Evolutionary conservation across 371 early-diverging fungal genomes (phyloP), one percentile per base, ranked within the genome.

Genomic region (Mucor lusitanicus): DNA sequence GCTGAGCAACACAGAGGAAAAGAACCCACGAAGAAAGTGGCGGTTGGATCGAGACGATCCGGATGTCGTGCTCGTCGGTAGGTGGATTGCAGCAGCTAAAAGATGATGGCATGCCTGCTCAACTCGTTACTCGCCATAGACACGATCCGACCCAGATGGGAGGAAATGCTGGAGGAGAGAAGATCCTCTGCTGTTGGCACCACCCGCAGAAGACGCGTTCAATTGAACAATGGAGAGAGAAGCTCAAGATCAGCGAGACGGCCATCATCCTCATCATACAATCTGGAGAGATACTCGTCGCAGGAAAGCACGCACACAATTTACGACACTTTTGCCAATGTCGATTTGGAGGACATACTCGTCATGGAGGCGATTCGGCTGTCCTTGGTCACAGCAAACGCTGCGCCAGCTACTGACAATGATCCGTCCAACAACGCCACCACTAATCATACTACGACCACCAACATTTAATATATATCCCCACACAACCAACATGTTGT

Each of bases 311-410:
- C 63, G 6, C 33, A 62, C 15, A 54, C 40, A 6, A 46, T 66
- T 11, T 66, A 66, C 50, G 71, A 66, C 59, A 61, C 59, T 40
- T 46, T 57, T 59, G 59, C 63, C 27, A 33, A 84, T 53, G 85
- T 79, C 13, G 90, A 93, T 63, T 63, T 95, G 27, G 95, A 94
- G 59, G 95, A 94, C 70, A 62, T 92, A 61, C 80, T 94, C 89
- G 72, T 95, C 2, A 88, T 92, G 86, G 94, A 94, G 72, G 95
- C 95, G 0, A 90, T 95, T 55, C 76, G 94, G 37, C 75, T 79
- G 58, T 88, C 88, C 63, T 69, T 62, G 15, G 57, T 33, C 8
- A 21, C 57, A 30, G 33, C 30, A 8, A 57, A 30, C 25, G 46
- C 23, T 19, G 17, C 44, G 19, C 32, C 13, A 19, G 30, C 28